These are phyloP conservation scores for Geotrichum phurueaensis DNA, from an alignment of 1,139 yeast species.

Conservation along the genomic window DNA sequence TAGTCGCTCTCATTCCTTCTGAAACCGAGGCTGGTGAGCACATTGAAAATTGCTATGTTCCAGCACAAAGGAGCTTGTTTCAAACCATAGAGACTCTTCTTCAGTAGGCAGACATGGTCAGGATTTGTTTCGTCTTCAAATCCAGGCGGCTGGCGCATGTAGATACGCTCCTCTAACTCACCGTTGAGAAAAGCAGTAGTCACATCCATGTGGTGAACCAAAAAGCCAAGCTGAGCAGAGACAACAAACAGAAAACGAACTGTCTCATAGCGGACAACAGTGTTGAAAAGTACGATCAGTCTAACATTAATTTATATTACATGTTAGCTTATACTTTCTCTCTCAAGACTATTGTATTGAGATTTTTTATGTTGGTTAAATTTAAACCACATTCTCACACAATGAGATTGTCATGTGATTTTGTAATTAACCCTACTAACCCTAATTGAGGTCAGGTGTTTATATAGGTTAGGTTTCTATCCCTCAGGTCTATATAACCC, in stretches of 20 bases:
- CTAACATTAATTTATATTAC: too few species aligned
- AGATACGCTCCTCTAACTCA: constrained; percentile 11
- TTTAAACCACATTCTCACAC: too few species aligned
- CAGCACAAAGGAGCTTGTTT: constrained; percentile 28
- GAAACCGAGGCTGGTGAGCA: constrained; percentile 14
- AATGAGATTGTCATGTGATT: too few species aligned
- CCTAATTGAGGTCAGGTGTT: too few species aligned
- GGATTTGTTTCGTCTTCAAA: not conserved
- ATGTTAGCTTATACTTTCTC: too few species aligned
- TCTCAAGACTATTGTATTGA: too few species aligned
- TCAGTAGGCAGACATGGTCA: constrained; percentile 19
- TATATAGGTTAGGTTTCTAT: too few species aligned
- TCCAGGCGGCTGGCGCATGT: constrained; percentile 17
- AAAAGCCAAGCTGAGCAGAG: constrained; percentile 14
- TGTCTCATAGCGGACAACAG: too few species aligned
- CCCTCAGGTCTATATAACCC: too few species aligned
- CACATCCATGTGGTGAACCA: constrained; percentile 27
- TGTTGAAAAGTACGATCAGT: too few species aligned
- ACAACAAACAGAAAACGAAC: constrained; percentile 15
- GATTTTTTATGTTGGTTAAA: too few species aligned
- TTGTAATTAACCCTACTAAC: too few species aligned
- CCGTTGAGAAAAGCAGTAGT: constrained; percentile 27
- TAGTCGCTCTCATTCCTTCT: constrained; percentile 17
- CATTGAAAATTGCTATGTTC: constrained; percentile 14
- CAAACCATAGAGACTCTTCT: constrained; percentile 25